Base-by-base conservation (phyloP, 371 early-diverging fungal species). In the Caulochytrium protostelioides region DNA sequence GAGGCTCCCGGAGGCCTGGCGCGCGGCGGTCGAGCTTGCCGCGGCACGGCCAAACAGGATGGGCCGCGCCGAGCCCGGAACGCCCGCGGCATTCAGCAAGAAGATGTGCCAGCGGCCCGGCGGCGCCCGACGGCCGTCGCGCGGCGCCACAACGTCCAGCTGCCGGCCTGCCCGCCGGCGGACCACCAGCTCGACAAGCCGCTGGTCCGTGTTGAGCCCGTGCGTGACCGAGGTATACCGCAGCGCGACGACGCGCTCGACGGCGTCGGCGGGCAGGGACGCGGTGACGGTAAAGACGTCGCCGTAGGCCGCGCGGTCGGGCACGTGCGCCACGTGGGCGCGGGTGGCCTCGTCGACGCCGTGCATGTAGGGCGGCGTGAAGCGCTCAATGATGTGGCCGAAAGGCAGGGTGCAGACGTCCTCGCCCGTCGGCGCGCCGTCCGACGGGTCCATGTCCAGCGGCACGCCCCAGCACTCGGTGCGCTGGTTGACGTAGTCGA, bases 41-140 rank as follows among this genome's bases (percentile, higher is more conserved):
- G n/a, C n/a, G n/a, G n/a, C n/a, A n/a, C n/a, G n/a, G n/a, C n/a
- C n/a, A n/a, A n/a, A n/a, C n/a, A n/a, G n/a, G n/a, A n/a, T n/a
- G n/a, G n/a, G n/a, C n/a, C n/a, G n/a, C n/a, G n/a, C n/a, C n/a
- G n/a, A n/a, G n/a, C n/a, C n/a, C n/a, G n/a, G n/a, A n/a, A n/a
- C n/a, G n/a, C n/a, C n/a, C n/a, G n/a, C n/a, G n/a, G n/a, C n/a
- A 15, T 38, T 28, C 10, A 58, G 24, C 2, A 32, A 45, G 34
- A 47, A 58, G 29, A 58, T 8, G 44, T 52, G 50, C 44, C 49
- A 58, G 44, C 50, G 47, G 10, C 59, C 59, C 8, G 53, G 53
- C 9, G 54, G 49, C 1, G 59, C 59, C 19, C 49, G 16, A 4
- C 32, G 31, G 16, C 39, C 45, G 27, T 42, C 42, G 5, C 42